phyloP scores from a whole-genome alignment of 106 monocot genomes.

The Apostasia ramifera region DNA sequence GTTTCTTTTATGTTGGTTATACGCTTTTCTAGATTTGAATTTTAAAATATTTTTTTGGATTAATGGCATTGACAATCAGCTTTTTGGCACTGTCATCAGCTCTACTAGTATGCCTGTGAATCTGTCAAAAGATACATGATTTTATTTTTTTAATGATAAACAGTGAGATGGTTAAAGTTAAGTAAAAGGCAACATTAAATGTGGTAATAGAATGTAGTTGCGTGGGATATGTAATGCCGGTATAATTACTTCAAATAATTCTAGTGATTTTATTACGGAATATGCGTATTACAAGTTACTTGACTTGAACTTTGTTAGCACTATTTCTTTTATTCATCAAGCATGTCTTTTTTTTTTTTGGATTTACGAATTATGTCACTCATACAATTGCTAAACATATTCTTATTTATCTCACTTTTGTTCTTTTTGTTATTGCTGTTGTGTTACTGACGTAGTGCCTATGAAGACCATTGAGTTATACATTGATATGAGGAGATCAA shows the following conservation, averaged over 20 bases:
- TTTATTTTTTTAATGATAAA: too few relatives aligned
- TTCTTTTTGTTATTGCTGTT: constrained; percentile 3
- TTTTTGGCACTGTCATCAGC: too few relatives aligned
- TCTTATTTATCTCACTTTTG: neutral
- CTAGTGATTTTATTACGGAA: neutral
- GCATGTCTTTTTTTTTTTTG: neutral
- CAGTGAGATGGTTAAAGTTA: too few relatives aligned
- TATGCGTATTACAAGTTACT: neutral
- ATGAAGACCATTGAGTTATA: constrained; percentile 63
- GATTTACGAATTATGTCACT: neutral
- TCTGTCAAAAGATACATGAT: too few relatives aligned
- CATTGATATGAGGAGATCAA: constrained; percentile 55
- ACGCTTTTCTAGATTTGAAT: too few relatives aligned
- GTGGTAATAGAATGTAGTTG: neutral
- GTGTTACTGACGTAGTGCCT: constrained; percentile 60
- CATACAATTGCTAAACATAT: neutral
- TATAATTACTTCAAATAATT: neutral
- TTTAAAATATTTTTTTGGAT: too few relatives aligned
- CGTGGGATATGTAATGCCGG: neutral
- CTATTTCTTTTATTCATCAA: neutral
- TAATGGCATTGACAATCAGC: too few relatives aligned
- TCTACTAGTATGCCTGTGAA: too few relatives aligned
- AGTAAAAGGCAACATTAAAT: too few relatives aligned
- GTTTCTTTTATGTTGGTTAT: too few relatives aligned
- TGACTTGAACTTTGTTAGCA: neutral